phyloP scores from a whole-genome alignment of 495 filamentous ascomycete species.

The Aspergillus hancockii region DNA sequence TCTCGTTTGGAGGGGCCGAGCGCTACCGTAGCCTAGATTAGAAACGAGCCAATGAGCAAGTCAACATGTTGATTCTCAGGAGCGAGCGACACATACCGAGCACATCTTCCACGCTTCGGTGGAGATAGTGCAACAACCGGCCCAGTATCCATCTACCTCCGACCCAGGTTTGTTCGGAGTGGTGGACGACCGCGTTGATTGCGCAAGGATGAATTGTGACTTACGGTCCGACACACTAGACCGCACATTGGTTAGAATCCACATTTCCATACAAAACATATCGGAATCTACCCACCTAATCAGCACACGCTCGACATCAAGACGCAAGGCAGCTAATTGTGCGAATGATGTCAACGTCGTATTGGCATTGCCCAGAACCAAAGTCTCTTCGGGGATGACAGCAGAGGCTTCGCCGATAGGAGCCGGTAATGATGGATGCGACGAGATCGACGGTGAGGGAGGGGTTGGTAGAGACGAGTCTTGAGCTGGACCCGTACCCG shows the following conservation, averaged over 20 bases:
- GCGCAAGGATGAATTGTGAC: slow-evolving; percentile 58
- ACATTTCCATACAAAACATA: slow-evolving; percentile 6
- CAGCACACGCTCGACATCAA: slow-evolving; percentile 47
- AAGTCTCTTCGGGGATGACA: slow-evolving; percentile 21
- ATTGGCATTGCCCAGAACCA: slow-evolving; percentile 43
- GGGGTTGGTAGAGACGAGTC: slow-evolving; percentile 4
- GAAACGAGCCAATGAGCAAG: slow-evolving; percentile 9
- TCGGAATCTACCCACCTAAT: slow-evolving; percentile 33
- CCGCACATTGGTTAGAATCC: not conserved
- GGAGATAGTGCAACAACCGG: slow-evolving; percentile 40
- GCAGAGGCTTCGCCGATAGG: slow-evolving; percentile 4
- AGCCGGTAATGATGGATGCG: slow-evolving; percentile 10
- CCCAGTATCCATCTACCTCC: slow-evolving; percentile 43
- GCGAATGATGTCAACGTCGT: slow-evolving; percentile 56
- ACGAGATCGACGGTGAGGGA: slow-evolving; percentile 19
- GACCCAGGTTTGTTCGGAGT: slow-evolving; percentile 34
- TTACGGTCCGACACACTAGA: slow-evolving; percentile 57
- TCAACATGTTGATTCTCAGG: not conserved
- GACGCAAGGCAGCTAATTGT: slow-evolving; percentile 50
- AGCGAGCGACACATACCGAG: slow-evolving; percentile 30
- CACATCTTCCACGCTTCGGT: slow-evolving; percentile 50
- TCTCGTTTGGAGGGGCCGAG: slow-evolving; percentile 37
- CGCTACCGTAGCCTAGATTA: slow-evolving; percentile 30
- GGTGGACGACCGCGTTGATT: slow-evolving; percentile 47
- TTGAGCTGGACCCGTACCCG: not conserved